Base-by-base conservation (phyloP, 1,139 yeast genomes). In the Taphrina betulina region DNA sequence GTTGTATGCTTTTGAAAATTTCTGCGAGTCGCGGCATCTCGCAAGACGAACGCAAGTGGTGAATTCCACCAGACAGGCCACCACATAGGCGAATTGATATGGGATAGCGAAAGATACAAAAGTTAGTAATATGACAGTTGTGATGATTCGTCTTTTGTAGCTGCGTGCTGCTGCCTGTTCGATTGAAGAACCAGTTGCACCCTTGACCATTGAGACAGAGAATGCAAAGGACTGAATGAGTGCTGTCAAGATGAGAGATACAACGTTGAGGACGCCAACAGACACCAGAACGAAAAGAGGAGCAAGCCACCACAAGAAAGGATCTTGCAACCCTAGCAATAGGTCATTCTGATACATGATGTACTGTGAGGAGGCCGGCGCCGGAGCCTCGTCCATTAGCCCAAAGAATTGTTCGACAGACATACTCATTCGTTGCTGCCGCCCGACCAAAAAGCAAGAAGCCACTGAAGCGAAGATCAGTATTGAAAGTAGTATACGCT, bases 61-160 rank as follows among this genome's bases (percentile, higher is more conserved):
- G 69, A 59, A 48, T 36, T 71, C 73, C 12, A 83, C 61, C 23
- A 81, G 26, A 57, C 80, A 73, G 45, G 83, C 75, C 5, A 85
- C 74, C 12, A 82, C 70, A 64, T 77, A 86, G 0, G 86, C 89
- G 65, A 87, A 76, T 67, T 88, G 95, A 65, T 82, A 88, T 0
- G 96, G 96, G 23, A 86, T 71, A 65, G 81, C 82, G 35, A 81
- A 68, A 26, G 83, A 72, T 3, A 85, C 84, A 22, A 73, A 65
- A 0, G 68, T 57, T 12, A 75, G 57, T 24, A 82, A 62, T 1
- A 77, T 22, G 1, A 73, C 53, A 0, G 76, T 68, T 2, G 62
- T 60, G 12, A 62, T 28, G 28, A 62, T 10, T 16, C 64, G 57
- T 17, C 60, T 37, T 16, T 55, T 56, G 8, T 59, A 35, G 36